Evolutionary conservation across 176 grass and related monocot genomes (phyloP).

Genomic region (Ananas comosus): DNA sequence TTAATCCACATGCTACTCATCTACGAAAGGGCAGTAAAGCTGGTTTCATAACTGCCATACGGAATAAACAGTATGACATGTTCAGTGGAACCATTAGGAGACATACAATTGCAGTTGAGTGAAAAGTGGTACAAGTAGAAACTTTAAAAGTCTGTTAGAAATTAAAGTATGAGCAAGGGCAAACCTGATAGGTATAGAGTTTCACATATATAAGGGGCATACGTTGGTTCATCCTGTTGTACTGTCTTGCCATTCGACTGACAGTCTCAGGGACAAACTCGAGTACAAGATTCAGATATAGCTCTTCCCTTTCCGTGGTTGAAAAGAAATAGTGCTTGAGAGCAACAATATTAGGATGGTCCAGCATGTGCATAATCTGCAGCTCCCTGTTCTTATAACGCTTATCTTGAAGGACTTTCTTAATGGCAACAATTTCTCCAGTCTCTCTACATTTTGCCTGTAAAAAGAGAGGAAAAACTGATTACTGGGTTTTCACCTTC

Average conservation of each 20-base stretch:
- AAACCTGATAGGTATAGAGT: conserved; percentile 86
- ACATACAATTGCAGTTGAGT: background rate
- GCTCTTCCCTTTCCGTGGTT: conserved; percentile 70
- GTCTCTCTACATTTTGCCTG: conserved; percentile 97
- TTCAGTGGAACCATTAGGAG: background rate
- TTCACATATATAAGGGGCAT: conserved; percentile 92
- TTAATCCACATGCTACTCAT: too few species aligned
- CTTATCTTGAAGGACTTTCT: conserved; percentile 98
- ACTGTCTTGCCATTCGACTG: conserved; percentile 66
- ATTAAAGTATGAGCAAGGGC: background rate
- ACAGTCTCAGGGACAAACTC: conserved; percentile 92
- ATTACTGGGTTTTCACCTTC: background rate
- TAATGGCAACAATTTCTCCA: conserved; percentile 89
- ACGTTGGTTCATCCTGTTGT: conserved; percentile 71
- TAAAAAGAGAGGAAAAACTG: conserved; percentile 19
- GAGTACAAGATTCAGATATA: conserved; percentile 92
- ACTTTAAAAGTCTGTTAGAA: background rate
- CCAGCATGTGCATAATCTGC: conserved; percentile 97
- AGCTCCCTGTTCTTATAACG: conserved; percentile 95
- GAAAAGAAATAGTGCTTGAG: conserved; percentile 97
- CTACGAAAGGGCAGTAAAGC: too few species aligned
- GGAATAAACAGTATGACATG: background rate
- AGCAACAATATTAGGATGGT: conserved; percentile 88
- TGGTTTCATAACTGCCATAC: background rate
- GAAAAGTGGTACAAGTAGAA: background rate